These are phyloP conservation scores for Carnegiea gigantea DNA, from an alignment of 179 eudicot genomes.

Conservation along the genomic window DNA sequence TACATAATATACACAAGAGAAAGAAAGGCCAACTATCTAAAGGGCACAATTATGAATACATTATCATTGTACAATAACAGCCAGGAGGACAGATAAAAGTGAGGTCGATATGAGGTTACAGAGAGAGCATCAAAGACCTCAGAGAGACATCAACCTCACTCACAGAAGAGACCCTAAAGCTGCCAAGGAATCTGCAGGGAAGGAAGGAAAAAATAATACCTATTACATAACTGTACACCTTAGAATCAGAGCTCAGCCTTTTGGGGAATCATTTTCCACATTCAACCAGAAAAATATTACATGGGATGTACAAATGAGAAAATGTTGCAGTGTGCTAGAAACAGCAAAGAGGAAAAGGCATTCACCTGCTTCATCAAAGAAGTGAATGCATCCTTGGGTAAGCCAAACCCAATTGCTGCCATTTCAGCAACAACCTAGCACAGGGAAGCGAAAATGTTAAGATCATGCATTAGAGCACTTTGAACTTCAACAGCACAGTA, in stretches of 20 bases:
- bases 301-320: not conserved
- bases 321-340: not conserved
- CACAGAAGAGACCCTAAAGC: not conserved
- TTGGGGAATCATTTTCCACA: too few relatives aligned
- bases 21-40: not conserved
- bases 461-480: not conserved
- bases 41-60: not conserved
- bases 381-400: constrained; percentile 88
- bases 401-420: constrained; percentile 94
- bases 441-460: not conserved
- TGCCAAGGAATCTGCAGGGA: not conserved
- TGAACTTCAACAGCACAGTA: not conserved
- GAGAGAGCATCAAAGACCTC: too few relatives aligned
- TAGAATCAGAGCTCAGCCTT: too few relatives aligned
- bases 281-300: too few relatives aligned
- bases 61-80: not conserved
- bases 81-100: not conserved
- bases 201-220: not conserved
- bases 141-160: too few relatives aligned
- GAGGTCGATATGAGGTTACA: not conserved
- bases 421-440: constrained; percentile 86
- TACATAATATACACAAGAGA: not conserved
- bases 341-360: not conserved
- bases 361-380: constrained; percentile 82
- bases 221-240: too few relatives aligned